phyloP scores from a whole-genome alignment of 768 basidiomycete genomes.

The Termitomyces sp. region DNA sequence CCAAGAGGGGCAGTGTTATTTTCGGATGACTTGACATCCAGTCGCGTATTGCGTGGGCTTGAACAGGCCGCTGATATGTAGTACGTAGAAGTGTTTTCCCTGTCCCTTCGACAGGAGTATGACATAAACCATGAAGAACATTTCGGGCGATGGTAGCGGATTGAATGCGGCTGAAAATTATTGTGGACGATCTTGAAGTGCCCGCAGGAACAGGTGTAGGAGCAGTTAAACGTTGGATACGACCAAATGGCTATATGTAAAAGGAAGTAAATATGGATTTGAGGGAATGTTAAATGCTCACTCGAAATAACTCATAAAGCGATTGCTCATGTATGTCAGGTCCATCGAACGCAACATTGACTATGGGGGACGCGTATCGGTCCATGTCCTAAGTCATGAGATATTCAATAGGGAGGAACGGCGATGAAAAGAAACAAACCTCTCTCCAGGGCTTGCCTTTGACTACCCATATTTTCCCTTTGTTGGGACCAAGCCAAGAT shows the following conservation, averaged over 20 bases:
- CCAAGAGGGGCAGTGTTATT: slow-evolving; percentile 70
- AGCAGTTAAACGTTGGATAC: slow-evolving; percentile 58
- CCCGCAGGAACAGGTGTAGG: slow-evolving; percentile 63
- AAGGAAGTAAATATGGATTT: background rate
- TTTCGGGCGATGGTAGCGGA: slow-evolving; percentile 83
- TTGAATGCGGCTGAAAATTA: slow-evolving; percentile 57
- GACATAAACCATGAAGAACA: slow-evolving; percentile 52
- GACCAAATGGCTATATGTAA: slow-evolving; percentile 65
- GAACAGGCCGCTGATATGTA: slow-evolving; percentile 58
- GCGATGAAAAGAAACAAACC: slow-evolving; percentile 31
- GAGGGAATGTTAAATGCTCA: slow-evolving; percentile 27
- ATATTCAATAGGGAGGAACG: background rate
- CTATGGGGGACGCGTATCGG: slow-evolving; percentile 64
- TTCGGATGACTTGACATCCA: slow-evolving; percentile 87
- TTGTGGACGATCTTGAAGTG: slow-evolving; percentile 54
- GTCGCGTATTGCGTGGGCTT: slow-evolving; percentile 59
- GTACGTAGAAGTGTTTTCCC: slow-evolving; percentile 45
- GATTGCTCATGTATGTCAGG: slow-evolving; percentile 79
- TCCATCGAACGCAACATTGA: slow-evolving; percentile 84
- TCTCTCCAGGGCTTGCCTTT: slow-evolving; percentile 79
- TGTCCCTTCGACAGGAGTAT: slow-evolving; percentile 13
- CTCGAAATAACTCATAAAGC: slow-evolving; percentile 73
- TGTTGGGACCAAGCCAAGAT: slow-evolving; percentile 52
- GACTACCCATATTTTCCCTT: slow-evolving; percentile 63
- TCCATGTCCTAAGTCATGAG: slow-evolving; percentile 66